Conservation (phyloP, 805 yeast species). For the Candida ascalaphidarum region DNA sequence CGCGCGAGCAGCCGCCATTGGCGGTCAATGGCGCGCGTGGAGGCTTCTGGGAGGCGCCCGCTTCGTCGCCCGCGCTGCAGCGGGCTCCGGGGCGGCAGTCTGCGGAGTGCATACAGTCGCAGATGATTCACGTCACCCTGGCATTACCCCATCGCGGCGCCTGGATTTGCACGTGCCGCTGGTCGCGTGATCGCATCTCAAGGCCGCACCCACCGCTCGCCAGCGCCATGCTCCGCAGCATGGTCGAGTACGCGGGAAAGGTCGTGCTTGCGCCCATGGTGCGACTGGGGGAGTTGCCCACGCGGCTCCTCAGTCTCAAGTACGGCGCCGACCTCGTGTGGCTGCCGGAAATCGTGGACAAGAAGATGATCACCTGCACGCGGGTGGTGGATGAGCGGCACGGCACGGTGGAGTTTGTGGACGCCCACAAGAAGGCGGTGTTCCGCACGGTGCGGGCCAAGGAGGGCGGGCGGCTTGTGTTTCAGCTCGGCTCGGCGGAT, state of each 20-base stretch:
- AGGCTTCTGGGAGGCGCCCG: too few species aligned
- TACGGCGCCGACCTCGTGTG: constrained; percentile 94
- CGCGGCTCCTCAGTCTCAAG: constrained; percentile 67
- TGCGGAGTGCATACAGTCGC: constrained; percentile 2
- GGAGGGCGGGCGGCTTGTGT: constrained; percentile 64
- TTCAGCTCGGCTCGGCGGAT: constrained; percentile 85
- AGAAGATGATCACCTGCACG: constrained; percentile 63
- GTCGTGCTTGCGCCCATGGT: constrained; percentile 95
- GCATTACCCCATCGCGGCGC: constrained; percentile 3
- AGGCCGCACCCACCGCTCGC: background rate
- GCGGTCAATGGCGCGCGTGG: too few species aligned
- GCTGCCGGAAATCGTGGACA: constrained; percentile 90
- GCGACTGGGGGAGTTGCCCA: constrained; percentile 89
- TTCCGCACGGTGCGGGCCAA: constrained; percentile 63
- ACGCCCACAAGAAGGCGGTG: constrained; percentile 34
- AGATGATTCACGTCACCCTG: constrained; percentile 4
- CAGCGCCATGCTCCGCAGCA: constrained; percentile 8
- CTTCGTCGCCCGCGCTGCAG: too few species aligned
- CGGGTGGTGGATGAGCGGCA: constrained; percentile 50
- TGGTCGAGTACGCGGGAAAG: constrained; percentile 70
- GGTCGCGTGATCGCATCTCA: too few species aligned
- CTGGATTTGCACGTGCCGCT: constrained; percentile 3
- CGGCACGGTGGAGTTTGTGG: constrained; percentile 54
- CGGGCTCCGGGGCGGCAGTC: background rate
- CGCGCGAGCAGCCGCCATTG: too few species aligned